A percentile compares a stretch with the other conserved stretches of the same genome.
phyloP scores from a whole-genome alignment of 169 alveolate genomes.

The Besnoitia besnoiti region DNA sequence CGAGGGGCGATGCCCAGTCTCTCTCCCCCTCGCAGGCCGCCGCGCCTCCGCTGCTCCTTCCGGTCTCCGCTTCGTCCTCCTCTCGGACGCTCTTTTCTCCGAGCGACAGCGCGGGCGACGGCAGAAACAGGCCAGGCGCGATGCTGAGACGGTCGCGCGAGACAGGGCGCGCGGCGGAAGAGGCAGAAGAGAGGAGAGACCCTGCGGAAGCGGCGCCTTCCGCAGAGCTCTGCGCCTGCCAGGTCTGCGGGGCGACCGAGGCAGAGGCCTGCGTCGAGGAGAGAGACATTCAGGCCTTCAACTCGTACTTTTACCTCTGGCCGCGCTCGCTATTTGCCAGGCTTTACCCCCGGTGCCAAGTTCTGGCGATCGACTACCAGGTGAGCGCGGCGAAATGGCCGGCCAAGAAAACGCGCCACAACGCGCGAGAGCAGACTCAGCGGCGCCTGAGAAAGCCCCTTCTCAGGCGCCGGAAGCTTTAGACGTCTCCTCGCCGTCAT shows the following conservation, averaged over 20 bases:
- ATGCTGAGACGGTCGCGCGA: too few species aligned
- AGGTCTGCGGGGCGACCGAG: background rate
- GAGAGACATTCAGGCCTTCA: background rate
- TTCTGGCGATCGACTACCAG: constrained; percentile 31
- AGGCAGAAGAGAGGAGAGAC: background rate
- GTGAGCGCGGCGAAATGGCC: too few species aligned
- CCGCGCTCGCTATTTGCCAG: constrained; percentile 13
- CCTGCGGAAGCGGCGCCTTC: background rate
- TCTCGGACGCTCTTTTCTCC: too few species aligned
- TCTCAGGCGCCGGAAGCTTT: too few species aligned
- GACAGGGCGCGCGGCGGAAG: background rate
- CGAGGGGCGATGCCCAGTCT: too few species aligned
- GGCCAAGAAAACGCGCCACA: too few species aligned
- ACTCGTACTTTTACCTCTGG: constrained; percentile 18
- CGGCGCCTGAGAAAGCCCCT: background rate
- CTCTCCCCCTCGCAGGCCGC: too few species aligned
- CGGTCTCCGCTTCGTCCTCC: too few species aligned
- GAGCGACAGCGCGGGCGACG: too few species aligned
- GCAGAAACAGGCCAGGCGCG: background rate
- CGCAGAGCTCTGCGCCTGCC: background rate
- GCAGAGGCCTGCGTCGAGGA: background rate
- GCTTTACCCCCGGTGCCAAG: background rate
- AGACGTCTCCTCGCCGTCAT: background rate
- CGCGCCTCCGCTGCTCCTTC: too few species aligned
- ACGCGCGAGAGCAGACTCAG: background rate